Conservation (phyloP, 2,329 filamentous ascomycete genomes). For the Didymella segeticola region DNA sequence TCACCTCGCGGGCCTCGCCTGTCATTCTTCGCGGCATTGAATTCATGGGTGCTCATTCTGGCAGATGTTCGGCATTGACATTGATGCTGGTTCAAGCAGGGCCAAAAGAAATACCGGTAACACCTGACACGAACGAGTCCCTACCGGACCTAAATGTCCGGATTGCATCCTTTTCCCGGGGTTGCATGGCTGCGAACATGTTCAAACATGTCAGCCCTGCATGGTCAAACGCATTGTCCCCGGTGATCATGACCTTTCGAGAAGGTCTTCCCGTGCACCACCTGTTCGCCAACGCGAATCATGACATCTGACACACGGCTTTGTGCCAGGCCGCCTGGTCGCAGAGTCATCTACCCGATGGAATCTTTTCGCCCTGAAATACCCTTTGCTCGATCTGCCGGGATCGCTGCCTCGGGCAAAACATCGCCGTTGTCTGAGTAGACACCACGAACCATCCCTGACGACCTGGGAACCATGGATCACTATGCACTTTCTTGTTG, state of each 20-base stretch:
- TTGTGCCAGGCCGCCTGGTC: slow-evolving; percentile 12
- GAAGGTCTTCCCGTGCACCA: slow-evolving; percentile 31
- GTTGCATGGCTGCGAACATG: slow-evolving; percentile 36
- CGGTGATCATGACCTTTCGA: slow-evolving; percentile 30
- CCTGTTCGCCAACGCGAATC: slow-evolving; percentile 32
- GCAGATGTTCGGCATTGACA: slow-evolving; percentile 27
- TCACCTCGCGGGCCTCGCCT: slow-evolving; percentile 9
- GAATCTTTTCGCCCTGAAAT: slow-evolving; percentile 15
- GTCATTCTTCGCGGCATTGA: slow-evolving; percentile 18
- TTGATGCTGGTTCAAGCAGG: slow-evolving; percentile 18
- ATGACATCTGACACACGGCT: slow-evolving; percentile 19
- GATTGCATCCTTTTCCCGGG: slow-evolving; percentile 19
- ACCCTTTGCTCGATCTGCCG: slow-evolving; percentile 27
- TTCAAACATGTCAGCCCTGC: slow-evolving; percentile 29
- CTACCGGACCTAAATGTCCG: slow-evolving; percentile 7
- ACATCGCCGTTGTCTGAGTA: slow-evolving; percentile 24
- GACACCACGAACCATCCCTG: slow-evolving; percentile 23
- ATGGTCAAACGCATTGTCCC: slow-evolving; percentile 13
- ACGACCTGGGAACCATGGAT: slow-evolving; percentile 25
- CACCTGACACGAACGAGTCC: slow-evolving; percentile 23
- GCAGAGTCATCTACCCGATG: slow-evolving; percentile 6
- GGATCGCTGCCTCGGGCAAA: slow-evolving; percentile 28
- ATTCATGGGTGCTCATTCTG: slow-evolving; percentile 23
- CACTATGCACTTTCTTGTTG: slow-evolving; percentile 15
- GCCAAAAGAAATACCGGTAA: slow-evolving; percentile 22